Evolutionary conservation across 2,329 filamentous ascomycete species (phyloP), one percentile per base, ranked within the genome.

Genomic region (Blumeriella jaapii): DNA sequence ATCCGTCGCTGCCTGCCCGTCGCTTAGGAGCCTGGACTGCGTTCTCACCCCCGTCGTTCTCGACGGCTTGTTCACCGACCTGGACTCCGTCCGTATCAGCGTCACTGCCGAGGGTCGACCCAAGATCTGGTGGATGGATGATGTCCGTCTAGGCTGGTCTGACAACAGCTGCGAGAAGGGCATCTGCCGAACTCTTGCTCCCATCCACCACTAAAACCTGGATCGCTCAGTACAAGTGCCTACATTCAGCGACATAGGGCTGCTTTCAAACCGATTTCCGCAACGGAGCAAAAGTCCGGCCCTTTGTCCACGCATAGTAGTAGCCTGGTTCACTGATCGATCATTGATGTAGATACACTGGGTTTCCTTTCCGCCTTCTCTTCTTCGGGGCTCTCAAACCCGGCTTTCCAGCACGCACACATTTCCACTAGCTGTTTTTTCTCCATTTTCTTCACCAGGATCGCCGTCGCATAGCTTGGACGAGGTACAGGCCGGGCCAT

Each of bases 81-180:
- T 64, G 24, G 58, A 52, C 34, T 56, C 58, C 2, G 40, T 69
- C 46, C 55, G 55, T 6, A 52, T 67, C 26, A 56, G 59, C n/a
- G 48, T 61, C 9, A 58, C 55, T n/a, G 56, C 56, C n/a, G 49
- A 50, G n/a, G 52, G 49, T 3, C 37, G 57, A 20, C 48, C 56
- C n/a, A 55, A 51, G 38, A 53, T 51, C 7, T 67, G 64, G 63
- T 68, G 62, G 62, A 59, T 59, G 31, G 64, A 68, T 44, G 60
- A 68, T 45, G 36, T 67, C 16, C 40, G 53, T 4, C 46, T 67
- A 39, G 56, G 58, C 5, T 67, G 64, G 64, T 59, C 51, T 20
- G 53, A 67, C 46, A 58, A 60, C 36, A 54, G 46, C 28, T 67
- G 63, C 43, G 41, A 51, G 6, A 50, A 54, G 8, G 59, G 60